Evolutionary conservation across 2,329 filamentous ascomycete species (phyloP).

Genomic region (Colletotrichum endophyticum): DNA sequence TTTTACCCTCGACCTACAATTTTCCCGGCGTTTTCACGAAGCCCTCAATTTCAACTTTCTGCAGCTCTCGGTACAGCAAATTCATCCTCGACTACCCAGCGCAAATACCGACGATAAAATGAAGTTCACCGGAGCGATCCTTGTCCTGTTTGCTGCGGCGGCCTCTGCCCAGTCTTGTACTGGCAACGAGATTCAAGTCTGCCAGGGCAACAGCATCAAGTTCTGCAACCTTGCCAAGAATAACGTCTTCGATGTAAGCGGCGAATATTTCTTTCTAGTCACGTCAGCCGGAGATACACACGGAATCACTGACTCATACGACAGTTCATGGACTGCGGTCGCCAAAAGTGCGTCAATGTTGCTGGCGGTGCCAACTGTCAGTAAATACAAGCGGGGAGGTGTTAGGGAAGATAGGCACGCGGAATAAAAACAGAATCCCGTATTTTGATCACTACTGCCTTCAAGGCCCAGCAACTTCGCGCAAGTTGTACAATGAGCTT

Average conservation of each 20-base stretch:
- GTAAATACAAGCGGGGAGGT: background rate
- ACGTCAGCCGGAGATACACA: fast-evolving
- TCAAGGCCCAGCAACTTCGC: fast-evolving
- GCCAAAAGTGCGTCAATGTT: background rate
- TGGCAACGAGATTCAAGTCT: background rate
- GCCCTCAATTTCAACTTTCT: background rate
- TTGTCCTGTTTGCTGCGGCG: background rate
- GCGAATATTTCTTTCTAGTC: background rate
- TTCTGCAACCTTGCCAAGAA: background rate
- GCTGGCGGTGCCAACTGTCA: background rate
- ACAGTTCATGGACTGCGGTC: background rate
- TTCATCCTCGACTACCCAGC: fast-evolving
- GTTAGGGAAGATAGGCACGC: background rate
- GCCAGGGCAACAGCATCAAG: background rate
- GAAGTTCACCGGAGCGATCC: background rate
- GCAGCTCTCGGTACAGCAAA: fast-evolving
- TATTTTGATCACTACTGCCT: background rate
- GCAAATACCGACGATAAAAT: background rate
- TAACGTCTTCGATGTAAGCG: background rate
- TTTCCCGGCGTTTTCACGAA: background rate
- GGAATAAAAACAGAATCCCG: fast-evolving
- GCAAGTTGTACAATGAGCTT: background rate
- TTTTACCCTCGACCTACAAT: fast-evolving
- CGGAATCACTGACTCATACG: background rate
- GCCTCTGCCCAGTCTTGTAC: background rate